phyloP scores from a whole-genome alignment of 2,329 filamentous ascomycete genomes.

The Fusarium albidum region DNA sequence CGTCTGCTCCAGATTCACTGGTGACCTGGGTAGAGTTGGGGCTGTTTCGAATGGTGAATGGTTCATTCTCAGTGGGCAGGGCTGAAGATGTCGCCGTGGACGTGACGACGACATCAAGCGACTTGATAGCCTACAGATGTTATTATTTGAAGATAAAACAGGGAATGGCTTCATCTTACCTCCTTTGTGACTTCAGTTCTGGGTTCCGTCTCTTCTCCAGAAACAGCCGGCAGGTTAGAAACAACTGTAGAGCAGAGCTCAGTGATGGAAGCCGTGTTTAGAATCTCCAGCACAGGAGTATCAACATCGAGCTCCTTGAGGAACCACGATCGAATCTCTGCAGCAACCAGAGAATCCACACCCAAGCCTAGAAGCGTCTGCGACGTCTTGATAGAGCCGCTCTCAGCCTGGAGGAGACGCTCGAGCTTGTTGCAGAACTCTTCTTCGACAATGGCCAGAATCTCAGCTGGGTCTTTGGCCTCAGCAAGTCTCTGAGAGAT shows the following conservation, averaged over 20 bases:
- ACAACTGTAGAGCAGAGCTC: conserved; percentile 5
- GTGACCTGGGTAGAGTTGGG: background rate
- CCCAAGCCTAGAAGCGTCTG: conserved; percentile 31
- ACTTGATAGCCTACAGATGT: background rate
- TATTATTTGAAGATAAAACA: background rate
- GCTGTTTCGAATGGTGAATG: background rate
- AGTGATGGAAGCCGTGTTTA: conserved; percentile 24
- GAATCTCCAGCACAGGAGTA: conserved; percentile 54
- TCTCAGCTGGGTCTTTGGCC: background rate
- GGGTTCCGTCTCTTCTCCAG: background rate
- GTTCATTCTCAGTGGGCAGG: background rate
- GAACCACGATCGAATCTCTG: conserved; percentile 58
- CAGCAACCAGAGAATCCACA: conserved; percentile 44
- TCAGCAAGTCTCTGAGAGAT: background rate
- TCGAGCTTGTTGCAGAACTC: background rate
- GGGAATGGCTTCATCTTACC: background rate
- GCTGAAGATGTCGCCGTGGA: background rate
- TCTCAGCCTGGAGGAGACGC: background rate
- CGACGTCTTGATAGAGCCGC: background rate
- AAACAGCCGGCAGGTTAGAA: background rate
- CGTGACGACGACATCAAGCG: background rate
- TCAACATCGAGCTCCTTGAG: conserved; percentile 52
- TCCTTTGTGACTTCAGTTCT: background rate
- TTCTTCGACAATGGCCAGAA: background rate
- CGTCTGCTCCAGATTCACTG: background rate